phyloP scores from a whole-genome alignment of 345 rosid species.

The Crucihimalaya himalaica region DNA sequence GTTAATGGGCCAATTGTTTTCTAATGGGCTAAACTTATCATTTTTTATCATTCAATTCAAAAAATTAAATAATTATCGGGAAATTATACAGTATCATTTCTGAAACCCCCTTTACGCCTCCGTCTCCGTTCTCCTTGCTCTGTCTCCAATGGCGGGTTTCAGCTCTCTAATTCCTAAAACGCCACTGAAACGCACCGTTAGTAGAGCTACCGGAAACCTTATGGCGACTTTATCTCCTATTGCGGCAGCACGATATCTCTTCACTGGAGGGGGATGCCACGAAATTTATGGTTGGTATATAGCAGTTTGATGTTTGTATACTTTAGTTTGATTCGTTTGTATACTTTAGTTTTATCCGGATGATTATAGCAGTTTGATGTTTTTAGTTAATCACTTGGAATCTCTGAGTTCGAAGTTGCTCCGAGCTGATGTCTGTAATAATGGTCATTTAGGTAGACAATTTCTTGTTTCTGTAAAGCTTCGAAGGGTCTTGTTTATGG shows the following conservation, averaged over 20 bases:
- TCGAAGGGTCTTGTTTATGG: not conserved
- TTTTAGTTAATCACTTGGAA: not conserved
- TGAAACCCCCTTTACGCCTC: conserved; percentile 22
- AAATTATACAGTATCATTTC: not conserved
- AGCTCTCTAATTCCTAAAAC: conserved; percentile 29
- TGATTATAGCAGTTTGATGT: not conserved
- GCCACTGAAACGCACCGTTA: conserved; percentile 22
- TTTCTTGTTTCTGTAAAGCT: not conserved
- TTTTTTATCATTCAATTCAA: not conserved
- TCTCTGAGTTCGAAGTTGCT: not conserved
- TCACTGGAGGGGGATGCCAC: conserved; percentile 17
- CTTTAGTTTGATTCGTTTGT: not conserved
- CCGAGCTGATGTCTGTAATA: not conserved
- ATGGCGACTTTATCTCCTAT: not conserved
- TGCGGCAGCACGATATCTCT: not conserved
- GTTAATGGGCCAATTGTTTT: not conserved
- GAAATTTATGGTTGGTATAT: conserved; percentile 24
- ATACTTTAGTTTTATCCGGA: not conserved
- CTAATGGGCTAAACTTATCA: conserved; percentile 5
- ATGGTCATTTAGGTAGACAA: not conserved
- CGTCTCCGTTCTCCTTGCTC: not conserved
- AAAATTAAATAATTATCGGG: not conserved
- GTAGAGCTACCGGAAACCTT: not conserved
- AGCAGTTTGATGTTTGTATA: conserved; percentile 2
- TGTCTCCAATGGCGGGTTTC: conserved; percentile 38